These are phyloP conservation scores for Gamsiella multidivaricata DNA, from an alignment of 192 early-diverging fungal species.

Conservation along the genomic window DNA sequence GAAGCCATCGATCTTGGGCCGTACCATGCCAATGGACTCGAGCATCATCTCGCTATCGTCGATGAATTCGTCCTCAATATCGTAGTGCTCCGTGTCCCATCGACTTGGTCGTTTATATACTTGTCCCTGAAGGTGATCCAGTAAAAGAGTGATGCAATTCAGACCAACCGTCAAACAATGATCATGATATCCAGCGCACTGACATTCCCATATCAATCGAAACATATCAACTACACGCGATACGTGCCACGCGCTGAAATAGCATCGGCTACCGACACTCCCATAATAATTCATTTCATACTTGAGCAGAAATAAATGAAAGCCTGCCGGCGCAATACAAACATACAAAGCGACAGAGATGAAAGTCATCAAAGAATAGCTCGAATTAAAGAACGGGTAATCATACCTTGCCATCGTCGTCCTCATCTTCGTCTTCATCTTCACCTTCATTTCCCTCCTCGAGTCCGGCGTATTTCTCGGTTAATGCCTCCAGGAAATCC, in stretches of 20 bases:
- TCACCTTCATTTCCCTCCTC: slow-evolving; percentile 33
- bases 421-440: slow-evolving; percentile 33
- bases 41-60: slow-evolving; percentile 69
- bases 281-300: too few species aligned
- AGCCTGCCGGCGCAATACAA: too few species aligned
- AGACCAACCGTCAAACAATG: too few species aligned
- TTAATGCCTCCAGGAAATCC: slow-evolving; percentile 25
- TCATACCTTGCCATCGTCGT: slow-evolving; percentile 32
- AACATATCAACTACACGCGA: too few species aligned
- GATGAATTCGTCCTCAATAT: slow-evolving; percentile 68
- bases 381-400: too few species aligned
- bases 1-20: slow-evolving; percentile 58
- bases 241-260: too few species aligned
- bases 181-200: too few species aligned
- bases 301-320: too few species aligned
- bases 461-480: slow-evolving; percentile 28
- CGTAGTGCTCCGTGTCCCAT: slow-evolving; percentile 60
- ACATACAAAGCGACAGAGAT: not conserved
- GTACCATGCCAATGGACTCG: slow-evolving; percentile 45
- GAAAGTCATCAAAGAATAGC: not conserved
- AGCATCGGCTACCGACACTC: too few species aligned
- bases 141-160: not conserved
- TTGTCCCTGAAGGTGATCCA: not conserved
- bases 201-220: slow-evolving; percentile 2
- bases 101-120: slow-evolving; percentile 33